Evolutionary conservation across 345 rosid genomes (phyloP), one percentile per base, ranked within the genome.

Genomic region (Citrus trifoliata): DNA sequence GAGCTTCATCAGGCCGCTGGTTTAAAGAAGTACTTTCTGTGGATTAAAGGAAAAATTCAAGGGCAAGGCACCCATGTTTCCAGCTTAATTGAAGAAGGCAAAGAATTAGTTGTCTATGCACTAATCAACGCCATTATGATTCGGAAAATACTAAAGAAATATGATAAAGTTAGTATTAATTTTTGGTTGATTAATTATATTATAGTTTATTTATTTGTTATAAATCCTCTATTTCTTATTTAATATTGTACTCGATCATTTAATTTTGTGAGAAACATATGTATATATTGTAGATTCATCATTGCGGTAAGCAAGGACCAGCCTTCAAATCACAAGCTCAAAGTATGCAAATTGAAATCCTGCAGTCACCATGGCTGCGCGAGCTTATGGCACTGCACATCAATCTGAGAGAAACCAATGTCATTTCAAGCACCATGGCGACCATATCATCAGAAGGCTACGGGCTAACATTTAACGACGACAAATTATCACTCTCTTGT

Each of bases 341-440:
- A 79, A 89, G 88, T 55, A 89, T 96, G 98, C 91, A 89, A 71
- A 86, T 91, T 13, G 98, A 96, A 78, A 96, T 96, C 82, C 95
- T 93, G 63, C 97, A 90, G 55, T 96, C 99, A 28, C 98, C 98
- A 22, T 93, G 98, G 98, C 91, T 93, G 7, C 91, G 95, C 32
- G 97, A 96, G 86, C 97, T 93, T 30, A 88, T 90, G 86, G 99
- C 98, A 73, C 90, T 92, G 81, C 97, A 91, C 79, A 89, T 96
- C 79, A 96, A 93, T 79, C 70, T 92, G 81, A 89, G 89, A 82
- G 94, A 90, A 78, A 77, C 88, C 2, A 83, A 88, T 76, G 80
- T 79, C 70, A 81, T 75, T 12, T 77, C 93, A 27, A 76, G 80
- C 51, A 46, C 51, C 16, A 46, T 1, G 35, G 88, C 78, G 27